phyloP scores from a whole-genome alignment of 2,329 filamentous ascomycete genomes.

The Sporothrix phasma region DNA sequence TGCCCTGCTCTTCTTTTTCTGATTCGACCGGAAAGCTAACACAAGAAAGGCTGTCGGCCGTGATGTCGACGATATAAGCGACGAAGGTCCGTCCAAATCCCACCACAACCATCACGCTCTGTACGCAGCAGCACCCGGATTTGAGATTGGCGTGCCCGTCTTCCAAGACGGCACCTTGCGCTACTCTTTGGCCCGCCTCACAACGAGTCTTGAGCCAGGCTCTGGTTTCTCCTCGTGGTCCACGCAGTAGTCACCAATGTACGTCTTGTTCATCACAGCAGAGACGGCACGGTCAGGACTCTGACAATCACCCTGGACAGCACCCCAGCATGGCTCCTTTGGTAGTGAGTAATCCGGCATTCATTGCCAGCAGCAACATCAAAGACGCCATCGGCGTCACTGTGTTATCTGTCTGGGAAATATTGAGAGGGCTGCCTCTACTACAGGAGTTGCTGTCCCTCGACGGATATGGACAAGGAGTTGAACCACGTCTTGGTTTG shows the following conservation, averaged over 20 bases:
- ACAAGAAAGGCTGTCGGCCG: conserved; percentile 37
- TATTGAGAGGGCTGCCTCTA: neutral
- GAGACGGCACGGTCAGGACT: neutral
- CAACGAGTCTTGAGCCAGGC: conserved; percentile 29
- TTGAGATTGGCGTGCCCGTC: conserved; percentile 15
- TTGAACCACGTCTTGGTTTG: neutral
- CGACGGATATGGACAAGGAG: neutral
- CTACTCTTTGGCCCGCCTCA: conserved; percentile 39
- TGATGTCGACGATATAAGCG: conserved; percentile 28
- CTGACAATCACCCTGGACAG: neutral
- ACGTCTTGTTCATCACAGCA: neutral
- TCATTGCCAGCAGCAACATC: neutral
- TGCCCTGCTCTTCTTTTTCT: neutral
- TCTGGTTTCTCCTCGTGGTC: conserved; percentile 27
- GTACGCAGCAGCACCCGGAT: neutral
- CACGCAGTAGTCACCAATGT: conserved; percentile 25
- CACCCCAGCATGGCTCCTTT: neutral
- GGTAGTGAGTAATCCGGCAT: too few relatives aligned
- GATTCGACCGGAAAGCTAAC: neutral
- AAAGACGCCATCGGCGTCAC: neutral
- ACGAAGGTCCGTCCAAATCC: neutral
- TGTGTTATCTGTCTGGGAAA: neutral
- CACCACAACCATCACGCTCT: neutral
- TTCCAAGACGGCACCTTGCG: conserved; percentile 35
- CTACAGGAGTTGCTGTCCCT: neutral